A percentile compares a stretch with the other conserved stretches of the same genome.
Evolutionary conservation across 768 basidiomycete genomes (phyloP).

Genomic region (Suillus americanus): DNA sequence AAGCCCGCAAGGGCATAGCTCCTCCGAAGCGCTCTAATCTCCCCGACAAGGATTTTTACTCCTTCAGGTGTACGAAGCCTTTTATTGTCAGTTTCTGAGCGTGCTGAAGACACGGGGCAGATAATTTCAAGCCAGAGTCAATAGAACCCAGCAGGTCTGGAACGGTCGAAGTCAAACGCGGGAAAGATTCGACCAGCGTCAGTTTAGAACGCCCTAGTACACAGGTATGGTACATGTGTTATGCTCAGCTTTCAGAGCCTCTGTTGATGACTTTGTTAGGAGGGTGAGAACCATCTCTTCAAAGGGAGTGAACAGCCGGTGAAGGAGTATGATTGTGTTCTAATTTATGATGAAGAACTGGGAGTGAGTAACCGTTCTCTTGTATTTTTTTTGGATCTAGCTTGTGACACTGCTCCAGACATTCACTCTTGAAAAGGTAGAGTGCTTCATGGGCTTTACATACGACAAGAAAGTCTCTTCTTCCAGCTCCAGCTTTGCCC

Average conservation of each 20-base stretch:
- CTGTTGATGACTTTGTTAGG: slow-evolving; percentile 30
- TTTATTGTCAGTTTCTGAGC: neutral
- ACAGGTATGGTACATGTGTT: slow-evolving; percentile 46
- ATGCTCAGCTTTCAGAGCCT: neutral
- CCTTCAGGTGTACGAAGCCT: slow-evolving; percentile 65
- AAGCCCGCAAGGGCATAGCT: slow-evolving; percentile 59
- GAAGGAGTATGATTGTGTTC: slow-evolving; percentile 72
- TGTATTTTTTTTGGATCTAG: slow-evolving; percentile 4
- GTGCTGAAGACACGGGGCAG: slow-evolving; percentile 36
- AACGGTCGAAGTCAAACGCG: slow-evolving; percentile 58
- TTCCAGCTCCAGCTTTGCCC: slow-evolving; percentile 18
- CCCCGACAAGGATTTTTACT: slow-evolving; percentile 70
- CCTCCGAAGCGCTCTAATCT: slow-evolving; percentile 42
- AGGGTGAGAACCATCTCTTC: slow-evolving; percentile 55
- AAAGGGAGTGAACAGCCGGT: slow-evolving; percentile 56
- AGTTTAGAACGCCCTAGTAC: slow-evolving; percentile 64
- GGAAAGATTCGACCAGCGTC: slow-evolving; percentile 51
- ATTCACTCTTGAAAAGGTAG: slow-evolving; percentile 75
- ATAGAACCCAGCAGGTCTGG: slow-evolving; percentile 68
- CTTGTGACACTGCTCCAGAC: slow-evolving; percentile 41
- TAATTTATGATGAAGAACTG: slow-evolving; percentile 77
- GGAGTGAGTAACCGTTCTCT: slow-evolving; percentile 44
- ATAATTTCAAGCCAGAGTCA: slow-evolving; percentile 74
- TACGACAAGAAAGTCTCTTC: slow-evolving; percentile 47
- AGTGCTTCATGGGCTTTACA: slow-evolving; percentile 57